A percentile compares a stretch with the other conserved stretches of the same genome.
Conservation (phyloP, 495 filamentous ascomycete species). For the Hamigera avellanea region DNA sequence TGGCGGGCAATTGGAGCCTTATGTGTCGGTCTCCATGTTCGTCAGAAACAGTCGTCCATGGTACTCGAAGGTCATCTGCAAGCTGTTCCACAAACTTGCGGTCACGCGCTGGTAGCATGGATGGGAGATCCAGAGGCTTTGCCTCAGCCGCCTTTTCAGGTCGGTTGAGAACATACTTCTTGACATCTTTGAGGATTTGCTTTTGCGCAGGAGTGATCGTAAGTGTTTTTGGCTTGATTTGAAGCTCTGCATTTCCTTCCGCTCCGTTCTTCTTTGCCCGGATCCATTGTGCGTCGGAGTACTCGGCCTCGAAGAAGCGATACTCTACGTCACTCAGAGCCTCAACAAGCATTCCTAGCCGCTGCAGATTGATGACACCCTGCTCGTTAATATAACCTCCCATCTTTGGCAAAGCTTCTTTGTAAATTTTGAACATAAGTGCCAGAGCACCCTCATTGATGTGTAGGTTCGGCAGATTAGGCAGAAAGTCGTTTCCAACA, state of each 20-base stretch:
- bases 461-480: slow-evolving; percentile 89
- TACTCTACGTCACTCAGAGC: slow-evolving; percentile 78
- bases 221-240: slow-evolving; percentile 48
- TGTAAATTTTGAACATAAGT: slow-evolving; percentile 96
- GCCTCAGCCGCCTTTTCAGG: slow-evolving; percentile 27
- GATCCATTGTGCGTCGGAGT: slow-evolving; percentile 82
- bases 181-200: slow-evolving; percentile 68
- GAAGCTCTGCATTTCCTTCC: slow-evolving; percentile 40
- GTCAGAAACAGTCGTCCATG: slow-evolving; percentile 71
- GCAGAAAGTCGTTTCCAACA: slow-evolving; percentile 98
- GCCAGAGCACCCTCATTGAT: slow-evolving; percentile 97
- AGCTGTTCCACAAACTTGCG: slow-evolving; percentile 86
- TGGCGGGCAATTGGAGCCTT: slow-evolving; percentile 55
- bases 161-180: slow-evolving; percentile 63
- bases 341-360: slow-evolving; percentile 67
- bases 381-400: slow-evolving; percentile 95
- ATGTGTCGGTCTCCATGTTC: slow-evolving; percentile 73
- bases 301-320: slow-evolving; percentile 82
- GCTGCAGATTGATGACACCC: slow-evolving; percentile 76
- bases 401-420: slow-evolving; percentile 72
- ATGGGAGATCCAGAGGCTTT: slow-evolving; percentile 57
- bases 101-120: slow-evolving; percentile 68
- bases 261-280: slow-evolving; percentile 52
- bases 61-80: slow-evolving; percentile 66
- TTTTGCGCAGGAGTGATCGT: slow-evolving; percentile 74